Conservation (phyloP, 1,284 basidiomycete species). For the Ustilago tritici region DNA sequence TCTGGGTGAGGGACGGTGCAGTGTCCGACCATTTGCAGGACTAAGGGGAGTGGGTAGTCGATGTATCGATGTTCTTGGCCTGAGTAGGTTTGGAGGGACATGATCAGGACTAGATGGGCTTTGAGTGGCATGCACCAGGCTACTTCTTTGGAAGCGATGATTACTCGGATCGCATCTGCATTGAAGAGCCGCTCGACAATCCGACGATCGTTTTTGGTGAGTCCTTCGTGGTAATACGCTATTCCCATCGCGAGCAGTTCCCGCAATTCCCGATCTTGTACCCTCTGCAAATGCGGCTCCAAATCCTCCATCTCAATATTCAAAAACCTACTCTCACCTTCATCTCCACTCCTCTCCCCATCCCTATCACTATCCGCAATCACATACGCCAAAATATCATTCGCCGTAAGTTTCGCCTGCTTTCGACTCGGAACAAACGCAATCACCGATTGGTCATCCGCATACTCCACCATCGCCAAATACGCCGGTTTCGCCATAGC, state of each 20-base stretch:
- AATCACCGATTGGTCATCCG: slow-evolving; percentile 86
- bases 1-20: slow-evolving; percentile 81
- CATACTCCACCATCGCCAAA: slow-evolving; percentile 89
- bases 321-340: slow-evolving; percentile 82
- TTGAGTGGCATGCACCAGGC: slow-evolving; percentile 94
- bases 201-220: slow-evolving; percentile 88
- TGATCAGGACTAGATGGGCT: slow-evolving; percentile 97
- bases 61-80: slow-evolving; percentile 78
- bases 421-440: slow-evolving; percentile 92
- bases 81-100: slow-evolving; percentile 96
- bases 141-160: slow-evolving; percentile 94
- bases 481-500: slow-evolving; percentile 99
- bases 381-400: slow-evolving; percentile 90
- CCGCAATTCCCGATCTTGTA: slow-evolving; percentile 81
- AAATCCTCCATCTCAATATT: slow-evolving; percentile 87
- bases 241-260: slow-evolving; percentile 91
- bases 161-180: slow-evolving; percentile 91
- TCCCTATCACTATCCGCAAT: slow-evolving; percentile 78
- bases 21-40: slow-evolving; percentile 98
- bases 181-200: slow-evolving; percentile 94
- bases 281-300: slow-evolving; percentile 86
- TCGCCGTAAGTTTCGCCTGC: slow-evolving; percentile 91
- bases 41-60: slow-evolving; percentile 96
- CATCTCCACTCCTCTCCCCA: slow-evolving; percentile 52
- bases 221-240: slow-evolving; percentile 94